These are phyloP conservation scores for Trichoderma asperelloides DNA, from an alignment of 495 filamentous ascomycete genomes.

Conservation along the genomic window DNA sequence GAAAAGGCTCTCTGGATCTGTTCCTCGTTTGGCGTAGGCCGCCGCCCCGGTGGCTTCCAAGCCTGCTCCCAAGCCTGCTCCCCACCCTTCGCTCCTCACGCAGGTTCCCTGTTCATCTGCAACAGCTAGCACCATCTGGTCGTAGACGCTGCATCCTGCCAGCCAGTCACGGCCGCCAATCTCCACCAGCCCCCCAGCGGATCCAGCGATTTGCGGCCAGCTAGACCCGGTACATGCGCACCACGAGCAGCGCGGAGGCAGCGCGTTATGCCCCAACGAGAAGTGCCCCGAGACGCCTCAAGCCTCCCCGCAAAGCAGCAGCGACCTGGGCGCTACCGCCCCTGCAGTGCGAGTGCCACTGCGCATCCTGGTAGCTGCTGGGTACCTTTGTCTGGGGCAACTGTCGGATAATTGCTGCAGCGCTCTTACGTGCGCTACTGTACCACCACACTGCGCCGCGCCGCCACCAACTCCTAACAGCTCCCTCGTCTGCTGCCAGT, in stretches of 20 bases:
- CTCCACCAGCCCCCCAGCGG: slow-evolving; percentile 2
- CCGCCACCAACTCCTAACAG: background rate
- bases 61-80: background rate
- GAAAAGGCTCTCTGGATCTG: background rate
- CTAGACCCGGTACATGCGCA: background rate
- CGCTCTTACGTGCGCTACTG: background rate
- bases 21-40: background rate
- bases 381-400: background rate
- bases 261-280: background rate
- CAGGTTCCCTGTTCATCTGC: background rate
- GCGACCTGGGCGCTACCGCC: background rate
- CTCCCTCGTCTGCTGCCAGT: background rate
- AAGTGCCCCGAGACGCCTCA: background rate
- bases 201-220: slow-evolving; percentile 3
- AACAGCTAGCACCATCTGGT: background rate
- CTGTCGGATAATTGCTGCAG: background rate
- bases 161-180: background rate
- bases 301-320: background rate
- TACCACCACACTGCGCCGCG: background rate
- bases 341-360: background rate
- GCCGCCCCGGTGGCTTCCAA: background rate
- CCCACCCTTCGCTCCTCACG: background rate
- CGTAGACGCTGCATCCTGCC: background rate
- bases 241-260: background rate
- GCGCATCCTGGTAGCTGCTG: background rate